Conservation (phyloP, 805 yeast genomes). For the Hanseniaspora singularis region DNA sequence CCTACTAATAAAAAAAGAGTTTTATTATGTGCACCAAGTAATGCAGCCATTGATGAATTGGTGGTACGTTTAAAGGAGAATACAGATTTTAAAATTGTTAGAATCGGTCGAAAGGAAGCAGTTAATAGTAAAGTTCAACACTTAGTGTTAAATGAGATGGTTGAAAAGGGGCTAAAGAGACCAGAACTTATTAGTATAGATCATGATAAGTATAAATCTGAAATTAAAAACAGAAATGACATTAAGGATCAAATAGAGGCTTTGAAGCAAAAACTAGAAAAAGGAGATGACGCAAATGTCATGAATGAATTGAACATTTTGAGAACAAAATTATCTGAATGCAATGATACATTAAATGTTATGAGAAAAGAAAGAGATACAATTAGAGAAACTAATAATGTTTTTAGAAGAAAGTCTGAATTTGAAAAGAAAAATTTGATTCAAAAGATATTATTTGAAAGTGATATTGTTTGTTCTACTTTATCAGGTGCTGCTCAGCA, state of each 20-base stretch:
- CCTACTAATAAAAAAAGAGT: constrained; percentile 40
- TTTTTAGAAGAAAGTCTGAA: constrained; percentile 63
- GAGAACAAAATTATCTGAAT: constrained; percentile 34
- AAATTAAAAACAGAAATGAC: constrained; percentile 48
- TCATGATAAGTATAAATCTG: constrained; percentile 25
- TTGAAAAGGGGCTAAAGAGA: constrained; percentile 45
- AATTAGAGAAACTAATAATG: constrained; percentile 59
- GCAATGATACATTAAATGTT: constrained; percentile 46
- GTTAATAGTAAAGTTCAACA: constrained; percentile 72
- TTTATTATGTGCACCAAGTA: constrained; percentile 92
- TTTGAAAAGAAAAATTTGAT: constrained; percentile 53
- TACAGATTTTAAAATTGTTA: constrained; percentile 57
- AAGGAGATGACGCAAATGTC: constrained; percentile 29
- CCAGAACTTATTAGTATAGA: constrained; percentile 32
- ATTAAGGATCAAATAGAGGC: constrained; percentile 34
- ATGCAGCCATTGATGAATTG: constrained; percentile 96
- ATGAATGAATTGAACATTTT: constrained; percentile 39
- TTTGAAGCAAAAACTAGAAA: constrained; percentile 15
- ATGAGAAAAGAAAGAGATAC: constrained; percentile 65
- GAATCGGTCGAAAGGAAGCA: constrained; percentile 84
- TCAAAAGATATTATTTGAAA: constrained; percentile 11
- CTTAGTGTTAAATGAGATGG: constrained; percentile 72
- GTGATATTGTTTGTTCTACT: constrained; percentile 43
- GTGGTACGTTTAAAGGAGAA: constrained; percentile 72
- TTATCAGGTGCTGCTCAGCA: constrained; percentile 85